phyloP scores from a whole-genome alignment of 306 rosid genomes.

The Castanea crenata region DNA sequence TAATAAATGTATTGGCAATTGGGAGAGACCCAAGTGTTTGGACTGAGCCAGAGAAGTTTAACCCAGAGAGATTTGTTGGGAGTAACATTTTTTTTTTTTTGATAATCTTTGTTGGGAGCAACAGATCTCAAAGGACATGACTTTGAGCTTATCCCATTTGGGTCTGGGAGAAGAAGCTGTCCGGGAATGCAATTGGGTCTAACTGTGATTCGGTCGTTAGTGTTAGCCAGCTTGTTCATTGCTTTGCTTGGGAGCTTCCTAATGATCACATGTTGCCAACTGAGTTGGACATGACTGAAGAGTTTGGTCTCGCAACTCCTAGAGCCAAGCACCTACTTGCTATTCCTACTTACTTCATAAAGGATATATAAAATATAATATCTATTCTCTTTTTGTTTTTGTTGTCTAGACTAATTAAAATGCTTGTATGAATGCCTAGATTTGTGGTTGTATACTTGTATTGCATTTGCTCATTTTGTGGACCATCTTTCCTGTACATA shows the following conservation, averaged over 20 bases:
- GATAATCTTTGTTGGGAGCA: no score
- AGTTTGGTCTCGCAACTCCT: constrained; percentile 25
- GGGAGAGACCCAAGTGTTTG: constrained; percentile 14
- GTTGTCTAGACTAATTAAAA: neutral
- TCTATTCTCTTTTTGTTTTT: neutral
- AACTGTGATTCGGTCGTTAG: neutral
- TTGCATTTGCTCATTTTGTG: neutral
- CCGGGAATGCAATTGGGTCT: constrained; percentile 28
- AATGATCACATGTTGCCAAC: constrained; percentile 15
- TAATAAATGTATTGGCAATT: constrained; percentile 20
- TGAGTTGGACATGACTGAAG: constrained; percentile 38
- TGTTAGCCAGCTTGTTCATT: constrained; percentile 40
- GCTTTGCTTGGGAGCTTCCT: constrained; percentile 42
- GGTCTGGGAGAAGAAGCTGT: constrained; percentile 1
- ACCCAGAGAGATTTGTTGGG: neutral
- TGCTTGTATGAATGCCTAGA: neutral
- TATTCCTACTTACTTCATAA: neutral
- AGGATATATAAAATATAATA: neutral
- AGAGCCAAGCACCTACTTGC: constrained; percentile 25
- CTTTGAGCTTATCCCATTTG: constrained; percentile 4
- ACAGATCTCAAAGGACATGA: neutral
- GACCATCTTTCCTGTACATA: no score
- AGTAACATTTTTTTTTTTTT: neutral
- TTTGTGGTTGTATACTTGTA: neutral
- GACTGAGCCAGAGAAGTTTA: constrained; percentile 2